A percentile compares a stretch with the other conserved stretches of the same genome.
Conservation (phyloP, 257 asterid genomes). For the Eustoma russellianum region DNA sequence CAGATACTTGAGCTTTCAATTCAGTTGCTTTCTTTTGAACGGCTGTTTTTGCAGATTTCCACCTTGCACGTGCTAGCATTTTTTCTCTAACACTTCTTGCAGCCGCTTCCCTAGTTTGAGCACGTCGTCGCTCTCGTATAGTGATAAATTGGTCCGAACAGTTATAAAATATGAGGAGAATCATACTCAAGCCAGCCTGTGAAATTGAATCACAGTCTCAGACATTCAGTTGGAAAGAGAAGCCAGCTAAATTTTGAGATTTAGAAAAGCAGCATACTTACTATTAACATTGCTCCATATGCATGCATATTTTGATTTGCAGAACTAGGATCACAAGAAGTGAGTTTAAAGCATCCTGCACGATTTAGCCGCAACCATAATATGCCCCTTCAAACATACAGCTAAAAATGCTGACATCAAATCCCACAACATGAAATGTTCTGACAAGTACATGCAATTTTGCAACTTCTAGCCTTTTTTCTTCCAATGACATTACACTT, state of each 20-base stretch:
- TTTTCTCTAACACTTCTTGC: slow-evolving; percentile 72
- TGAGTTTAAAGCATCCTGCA: slow-evolving; percentile 64
- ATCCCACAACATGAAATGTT: background rate
- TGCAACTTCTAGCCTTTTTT: no score
- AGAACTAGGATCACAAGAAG: slow-evolving; percentile 52
- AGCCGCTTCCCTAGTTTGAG: slow-evolving; percentile 92
- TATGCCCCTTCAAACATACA: background rate
- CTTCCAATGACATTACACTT: no score
- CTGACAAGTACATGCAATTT: background rate
- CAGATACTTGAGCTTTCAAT: slow-evolving; percentile 60
- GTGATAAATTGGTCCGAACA: slow-evolving; percentile 82
- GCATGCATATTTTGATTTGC: slow-evolving; percentile 72
- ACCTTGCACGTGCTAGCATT: slow-evolving; percentile 68
- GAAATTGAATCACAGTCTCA: background rate
- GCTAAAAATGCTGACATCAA: background rate
- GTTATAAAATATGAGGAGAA: slow-evolving; percentile 74
- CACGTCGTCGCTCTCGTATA: slow-evolving; percentile 69
- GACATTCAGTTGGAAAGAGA: no score
- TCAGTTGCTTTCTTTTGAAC: slow-evolving; percentile 66
- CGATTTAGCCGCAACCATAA: slow-evolving; percentile 9
- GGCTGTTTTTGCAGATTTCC: slow-evolving; percentile 86
- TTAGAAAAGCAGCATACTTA: slow-evolving; percentile 29
- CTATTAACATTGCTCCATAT: slow-evolving; percentile 72
- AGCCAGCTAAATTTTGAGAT: no score
- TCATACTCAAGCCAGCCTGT: slow-evolving; percentile 76